Percentiles rank a stretch among this genome's conserved stretches.
phyloP scores from a whole-genome alignment of 495 filamentous ascomycete species.

The Glutinoglossum americanum region DNA sequence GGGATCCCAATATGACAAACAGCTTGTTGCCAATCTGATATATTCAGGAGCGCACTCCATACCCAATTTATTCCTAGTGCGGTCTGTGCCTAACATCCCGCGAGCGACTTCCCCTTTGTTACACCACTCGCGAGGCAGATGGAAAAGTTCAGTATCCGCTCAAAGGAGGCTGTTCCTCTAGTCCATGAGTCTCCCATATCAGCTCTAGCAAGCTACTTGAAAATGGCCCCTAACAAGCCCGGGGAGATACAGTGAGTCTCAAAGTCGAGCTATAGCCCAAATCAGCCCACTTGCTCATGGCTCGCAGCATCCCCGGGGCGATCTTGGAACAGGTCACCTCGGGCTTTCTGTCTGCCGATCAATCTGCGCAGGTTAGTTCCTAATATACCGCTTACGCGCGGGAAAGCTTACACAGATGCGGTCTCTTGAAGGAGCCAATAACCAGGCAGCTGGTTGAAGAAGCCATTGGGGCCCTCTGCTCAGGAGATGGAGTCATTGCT shows the following conservation, averaged over 20 bases:
- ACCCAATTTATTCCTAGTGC: not conserved
- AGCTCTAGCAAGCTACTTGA: not conserved
- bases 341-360: not conserved
- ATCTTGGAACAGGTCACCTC: not conserved
- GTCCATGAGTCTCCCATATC: not conserved
- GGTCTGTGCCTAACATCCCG: not conserved
- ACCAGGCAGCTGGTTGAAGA: not conserved
- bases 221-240: not conserved
- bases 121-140: not conserved
- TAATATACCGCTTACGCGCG: not conserved
- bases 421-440: not conserved
- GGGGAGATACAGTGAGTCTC: not conserved
- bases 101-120: not conserved
- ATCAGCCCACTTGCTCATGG: not conserved
- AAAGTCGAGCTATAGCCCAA: not conserved
- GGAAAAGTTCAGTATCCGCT: not conserved
- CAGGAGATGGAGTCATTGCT: not conserved
- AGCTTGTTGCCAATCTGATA: not conserved
- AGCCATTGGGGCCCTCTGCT: not conserved
- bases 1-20: not conserved
- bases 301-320: not conserved
- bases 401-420: not conserved
- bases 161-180: not conserved
- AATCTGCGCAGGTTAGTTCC: not conserved
- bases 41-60: not conserved